A percentile compares a stretch with the other conserved stretches of the same genome.
phyloP scores from a whole-genome alignment of 768 basidiomycete species.

The Boletellus ananas region DNA sequence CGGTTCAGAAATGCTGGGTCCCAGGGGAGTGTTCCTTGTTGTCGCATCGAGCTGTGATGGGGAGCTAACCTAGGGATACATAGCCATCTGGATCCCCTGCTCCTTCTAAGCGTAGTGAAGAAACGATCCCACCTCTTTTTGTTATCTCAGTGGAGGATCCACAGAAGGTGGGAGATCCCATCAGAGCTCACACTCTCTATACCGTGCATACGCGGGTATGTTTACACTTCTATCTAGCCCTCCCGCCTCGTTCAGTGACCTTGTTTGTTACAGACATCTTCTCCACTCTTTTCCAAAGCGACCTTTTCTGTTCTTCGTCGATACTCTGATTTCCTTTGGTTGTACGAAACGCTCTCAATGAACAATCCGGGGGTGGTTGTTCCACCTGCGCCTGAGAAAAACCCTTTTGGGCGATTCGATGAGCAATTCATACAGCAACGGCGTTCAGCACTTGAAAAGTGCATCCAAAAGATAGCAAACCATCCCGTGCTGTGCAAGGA shows the following conservation, averaged over 20 bases:
- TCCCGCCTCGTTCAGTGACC: neutral
- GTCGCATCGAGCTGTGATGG: neutral
- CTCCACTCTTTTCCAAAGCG: slow-evolving; percentile 76
- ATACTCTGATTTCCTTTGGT: slow-evolving; percentile 97
- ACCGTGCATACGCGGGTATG: slow-evolving; percentile 87
- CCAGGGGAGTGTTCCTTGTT: slow-evolving; percentile 8
- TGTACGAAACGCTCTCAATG: slow-evolving; percentile 79
- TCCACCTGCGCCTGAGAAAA: slow-evolving; percentile 95
- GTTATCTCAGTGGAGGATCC: slow-evolving; percentile 93
- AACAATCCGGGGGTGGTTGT: slow-evolving; percentile 98
- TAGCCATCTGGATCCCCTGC: slow-evolving; percentile 17
- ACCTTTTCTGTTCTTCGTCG: slow-evolving; percentile 93
- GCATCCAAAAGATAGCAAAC: slow-evolving; percentile 87
- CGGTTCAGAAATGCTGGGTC: slow-evolving; percentile 29
- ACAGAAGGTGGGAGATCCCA: slow-evolving; percentile 94
- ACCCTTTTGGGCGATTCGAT: slow-evolving; percentile 88
- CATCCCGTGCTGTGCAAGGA: slow-evolving; percentile 91
- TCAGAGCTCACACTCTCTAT: slow-evolving; percentile 92
- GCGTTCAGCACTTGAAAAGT: slow-evolving; percentile 79
- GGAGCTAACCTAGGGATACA: neutral
- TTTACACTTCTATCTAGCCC: neutral
- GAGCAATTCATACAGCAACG: slow-evolving; percentile 88
- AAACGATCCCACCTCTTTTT: slow-evolving; percentile 66
- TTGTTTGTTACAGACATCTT: slow-evolving; percentile 60
- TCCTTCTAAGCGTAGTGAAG: slow-evolving; percentile 31